These are phyloP conservation scores for Ophiostoma ulmi DNA, from an alignment of 2,329 filamentous ascomycete species.

Conservation along the genomic window DNA sequence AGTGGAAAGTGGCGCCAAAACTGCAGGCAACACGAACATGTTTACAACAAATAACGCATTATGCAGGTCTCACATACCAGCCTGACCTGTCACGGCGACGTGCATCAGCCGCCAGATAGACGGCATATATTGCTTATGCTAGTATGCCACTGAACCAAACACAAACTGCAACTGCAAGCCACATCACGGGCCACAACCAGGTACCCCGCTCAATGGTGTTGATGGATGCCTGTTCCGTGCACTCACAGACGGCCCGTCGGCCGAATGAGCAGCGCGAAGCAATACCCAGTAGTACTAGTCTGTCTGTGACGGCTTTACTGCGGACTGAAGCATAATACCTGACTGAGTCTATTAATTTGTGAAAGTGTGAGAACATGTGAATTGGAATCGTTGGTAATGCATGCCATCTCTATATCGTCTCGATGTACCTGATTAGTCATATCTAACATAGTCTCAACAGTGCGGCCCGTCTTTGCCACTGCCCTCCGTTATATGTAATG, in stretches of 20 bases:
- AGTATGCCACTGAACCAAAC: neutral
- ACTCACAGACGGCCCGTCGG: constrained; percentile 4
- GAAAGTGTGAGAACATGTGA: neutral
- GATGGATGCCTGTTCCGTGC: neutral
- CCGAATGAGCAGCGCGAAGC: neutral
- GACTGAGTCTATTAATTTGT: neutral
- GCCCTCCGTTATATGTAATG: neutral
- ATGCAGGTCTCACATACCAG: constrained; percentile 8
- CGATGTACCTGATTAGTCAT: neutral
- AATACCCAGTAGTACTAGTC: neutral
- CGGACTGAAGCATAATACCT: neutral
- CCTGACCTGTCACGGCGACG: constrained; percentile 8
- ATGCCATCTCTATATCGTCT: neutral
- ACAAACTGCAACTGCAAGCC: neutral
- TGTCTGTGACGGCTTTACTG: neutral
- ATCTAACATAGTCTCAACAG: neutral
- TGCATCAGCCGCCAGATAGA: neutral
- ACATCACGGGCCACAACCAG: neutral
- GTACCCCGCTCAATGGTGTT: neutral
- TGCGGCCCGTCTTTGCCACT: neutral
- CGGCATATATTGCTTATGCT: neutral
- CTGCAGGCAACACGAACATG: neutral
- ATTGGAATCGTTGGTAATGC: neutral
- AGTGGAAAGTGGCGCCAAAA: neutral
- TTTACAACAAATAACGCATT: neutral